Percentiles rank a stretch among this genome's conserved stretches.
Conservation (phyloP, 1,284 basidiomycete species). For the Coniferiporia sulphurascens region DNA sequence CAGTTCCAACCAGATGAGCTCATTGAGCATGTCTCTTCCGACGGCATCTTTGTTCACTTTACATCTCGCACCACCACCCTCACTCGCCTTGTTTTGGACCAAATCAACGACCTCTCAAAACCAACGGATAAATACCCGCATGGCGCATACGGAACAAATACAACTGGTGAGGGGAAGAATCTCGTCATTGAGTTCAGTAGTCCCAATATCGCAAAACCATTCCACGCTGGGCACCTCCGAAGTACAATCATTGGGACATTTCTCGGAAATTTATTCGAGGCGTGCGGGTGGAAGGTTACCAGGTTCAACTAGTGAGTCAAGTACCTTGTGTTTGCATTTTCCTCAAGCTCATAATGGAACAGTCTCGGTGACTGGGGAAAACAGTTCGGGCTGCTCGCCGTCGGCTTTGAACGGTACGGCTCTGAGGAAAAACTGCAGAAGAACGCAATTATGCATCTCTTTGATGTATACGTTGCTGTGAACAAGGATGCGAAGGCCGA, state of each 20-base stretch:
- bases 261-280: slow-evolving; percentile 86
- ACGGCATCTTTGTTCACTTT: slow-evolving; percentile 84
- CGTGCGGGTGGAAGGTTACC: slow-evolving; percentile 89
- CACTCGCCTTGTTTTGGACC: slow-evolving; percentile 71
- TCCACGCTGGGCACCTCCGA: slow-evolving; percentile 96
- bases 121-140: slow-evolving; percentile 26
- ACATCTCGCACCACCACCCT: slow-evolving; percentile 69
- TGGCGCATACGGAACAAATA: slow-evolving; percentile 67
- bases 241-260: slow-evolving; percentile 98
- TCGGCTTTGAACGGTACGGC: slow-evolving; percentile 92
- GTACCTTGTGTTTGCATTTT: neutral
- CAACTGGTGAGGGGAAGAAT: slow-evolving; percentile 75
- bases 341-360: neutral
- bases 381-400: slow-evolving; percentile 81
- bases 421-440: slow-evolving; percentile 77
- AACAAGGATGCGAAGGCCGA: slow-evolving; percentile 80
- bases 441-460: slow-evolving; percentile 94
- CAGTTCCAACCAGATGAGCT: slow-evolving; percentile 68
- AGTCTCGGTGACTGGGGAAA: slow-evolving; percentile 89
- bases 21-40: slow-evolving; percentile 61
- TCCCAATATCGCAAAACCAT: slow-evolving; percentile 98
- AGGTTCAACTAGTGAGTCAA: slow-evolving; percentile 74
- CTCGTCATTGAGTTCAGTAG: slow-evolving; percentile 88
- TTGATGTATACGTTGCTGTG: slow-evolving; percentile 92
- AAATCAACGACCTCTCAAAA: slow-evolving; percentile 72